Evolutionary conservation across 345 rosid species (phyloP).

Genomic region (Salix brachista): DNA sequence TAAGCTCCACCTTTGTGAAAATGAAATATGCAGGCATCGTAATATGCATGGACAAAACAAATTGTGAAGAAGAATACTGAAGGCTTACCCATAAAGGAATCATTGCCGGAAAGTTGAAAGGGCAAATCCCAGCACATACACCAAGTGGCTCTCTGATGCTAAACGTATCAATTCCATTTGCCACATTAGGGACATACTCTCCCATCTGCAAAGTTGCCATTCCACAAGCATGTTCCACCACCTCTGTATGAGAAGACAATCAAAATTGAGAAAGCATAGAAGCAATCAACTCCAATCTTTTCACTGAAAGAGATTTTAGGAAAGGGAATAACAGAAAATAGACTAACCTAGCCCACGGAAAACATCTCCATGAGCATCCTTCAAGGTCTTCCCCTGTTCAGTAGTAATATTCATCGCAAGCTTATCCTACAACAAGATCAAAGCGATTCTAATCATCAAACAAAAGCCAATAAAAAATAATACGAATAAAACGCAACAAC

Average conservation of each 20-base stretch:
- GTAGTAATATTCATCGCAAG: slow-evolving; percentile 83
- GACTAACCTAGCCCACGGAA: slow-evolving; percentile 87
- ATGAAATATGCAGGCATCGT: neutral
- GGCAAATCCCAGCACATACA: slow-evolving; percentile 97
- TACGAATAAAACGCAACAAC: neutral
- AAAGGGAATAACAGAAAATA: neutral
- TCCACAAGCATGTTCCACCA: slow-evolving; percentile 97
- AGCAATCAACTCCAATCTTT: neutral
- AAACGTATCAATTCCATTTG: slow-evolving; percentile 88
- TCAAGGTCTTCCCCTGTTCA: slow-evolving; percentile 95
- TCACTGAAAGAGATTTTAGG: slow-evolving; percentile 5
- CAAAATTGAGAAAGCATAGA: neutral
- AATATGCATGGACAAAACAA: neutral
- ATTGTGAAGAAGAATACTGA: neutral
- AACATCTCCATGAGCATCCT: slow-evolving; percentile 97
- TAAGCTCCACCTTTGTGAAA: neutral
- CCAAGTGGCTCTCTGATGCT: slow-evolving; percentile 95
- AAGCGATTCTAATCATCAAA: neutral
- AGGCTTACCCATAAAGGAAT: slow-evolving; percentile 90
- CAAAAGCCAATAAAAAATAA: neutral
- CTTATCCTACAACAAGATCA: slow-evolving; percentile 54
- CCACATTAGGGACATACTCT: slow-evolving; percentile 82
- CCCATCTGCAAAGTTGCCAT: slow-evolving; percentile 97
- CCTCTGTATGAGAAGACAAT: slow-evolving; percentile 49
- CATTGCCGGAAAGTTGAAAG: slow-evolving; percentile 99